phyloP scores from a whole-genome alignment of 768 basidiomycete genomes.

The Leccinum subtestaceum region DNA sequence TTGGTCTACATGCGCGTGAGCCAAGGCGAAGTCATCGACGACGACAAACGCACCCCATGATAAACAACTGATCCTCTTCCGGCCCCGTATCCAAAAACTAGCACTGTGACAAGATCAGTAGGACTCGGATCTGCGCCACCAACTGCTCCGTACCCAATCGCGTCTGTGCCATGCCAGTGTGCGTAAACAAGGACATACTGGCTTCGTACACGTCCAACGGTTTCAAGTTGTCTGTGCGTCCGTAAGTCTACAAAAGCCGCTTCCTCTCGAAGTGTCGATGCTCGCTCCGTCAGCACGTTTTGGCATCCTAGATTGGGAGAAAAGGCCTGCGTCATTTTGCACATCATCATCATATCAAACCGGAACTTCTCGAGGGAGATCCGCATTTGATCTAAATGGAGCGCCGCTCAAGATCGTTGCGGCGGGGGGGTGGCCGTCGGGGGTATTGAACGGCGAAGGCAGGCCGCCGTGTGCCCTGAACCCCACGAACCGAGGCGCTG shows the following conservation, averaged over 20 bases:
- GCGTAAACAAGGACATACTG: conserved; percentile 85
- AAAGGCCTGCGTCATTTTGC: too few species aligned
- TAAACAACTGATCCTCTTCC: conserved; percentile 76
- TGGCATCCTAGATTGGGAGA: too few species aligned
- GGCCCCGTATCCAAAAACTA: conserved; percentile 86
- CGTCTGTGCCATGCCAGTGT: conserved; percentile 66
- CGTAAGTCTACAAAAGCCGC: neutral
- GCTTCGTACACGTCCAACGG: conserved; percentile 92
- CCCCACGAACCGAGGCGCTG: too few species aligned
- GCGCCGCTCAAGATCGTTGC: too few species aligned
- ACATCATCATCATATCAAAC: too few species aligned
- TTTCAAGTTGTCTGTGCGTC: conserved; percentile 73
- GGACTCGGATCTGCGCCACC: conserved; percentile 56
- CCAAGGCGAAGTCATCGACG: neutral
- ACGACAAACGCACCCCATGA: conserved; percentile 44
- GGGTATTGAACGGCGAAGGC: too few species aligned
- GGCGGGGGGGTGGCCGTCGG: too few species aligned
- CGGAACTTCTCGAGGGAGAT: too few species aligned
- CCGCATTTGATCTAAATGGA: too few species aligned
- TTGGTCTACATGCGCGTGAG: conserved; percentile 48
- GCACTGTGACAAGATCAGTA: conserved; percentile 75
- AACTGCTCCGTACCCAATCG: conserved; percentile 81
- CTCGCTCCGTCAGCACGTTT: too few species aligned
- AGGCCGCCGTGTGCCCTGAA: too few species aligned
- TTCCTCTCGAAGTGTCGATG: too few species aligned